Base-by-base conservation (phyloP, 2,329 filamentous ascomycete species). In the Tolypocladium paradoxum region DNA sequence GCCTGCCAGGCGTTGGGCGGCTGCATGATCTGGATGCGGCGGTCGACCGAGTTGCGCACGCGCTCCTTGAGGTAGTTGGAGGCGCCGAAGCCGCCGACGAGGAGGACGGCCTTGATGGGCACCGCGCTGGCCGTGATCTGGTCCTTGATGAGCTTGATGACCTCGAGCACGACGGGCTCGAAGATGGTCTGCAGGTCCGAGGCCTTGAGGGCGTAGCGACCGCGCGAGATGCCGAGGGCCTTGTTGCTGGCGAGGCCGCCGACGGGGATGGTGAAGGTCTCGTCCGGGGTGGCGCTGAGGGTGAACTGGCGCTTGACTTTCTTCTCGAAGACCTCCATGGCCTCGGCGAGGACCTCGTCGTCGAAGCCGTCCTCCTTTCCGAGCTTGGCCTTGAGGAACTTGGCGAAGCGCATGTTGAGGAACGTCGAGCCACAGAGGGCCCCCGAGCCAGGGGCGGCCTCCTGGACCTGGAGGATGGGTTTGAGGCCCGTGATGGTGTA, bases 1-100 rank as follows among this genome's bases (percentile, higher is more conserved):
- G 75, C 71, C 14, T 70, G 67, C 75, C 75, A 78, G 18, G 73
- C 69, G 50, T 73, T 70, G 5, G 68, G 65, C 0, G 76, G 74
- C 54, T 75, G 74, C 56, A 77, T 60, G 49, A 78, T 68, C 52
- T 70, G 62, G 20, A 74, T 65, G 0, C 60, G 61, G 22, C 56
- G 56, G 34, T 64, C 63, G 20, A 75, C 60, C 0, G 67, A 58
- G 50, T 64, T 59, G 49, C 65, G 62, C 9, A 78, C 60, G 16
- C 70, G 62, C 55, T 73, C 64, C 55, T 71, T 70, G 33, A 76
- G 66, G 56, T 76, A 75, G 48, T 65, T 68, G n/a, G 69, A 73
- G n/a, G 67, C 64, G 14, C 74, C 72, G 49, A 76, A 76, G 1
- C 74, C 74, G 37, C 73, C 73, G 27, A 76, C 73, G 6, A 76